Conservation (phyloP, 2,329 filamentous ascomycete species). For the Colletotrichum somersetense region DNA sequence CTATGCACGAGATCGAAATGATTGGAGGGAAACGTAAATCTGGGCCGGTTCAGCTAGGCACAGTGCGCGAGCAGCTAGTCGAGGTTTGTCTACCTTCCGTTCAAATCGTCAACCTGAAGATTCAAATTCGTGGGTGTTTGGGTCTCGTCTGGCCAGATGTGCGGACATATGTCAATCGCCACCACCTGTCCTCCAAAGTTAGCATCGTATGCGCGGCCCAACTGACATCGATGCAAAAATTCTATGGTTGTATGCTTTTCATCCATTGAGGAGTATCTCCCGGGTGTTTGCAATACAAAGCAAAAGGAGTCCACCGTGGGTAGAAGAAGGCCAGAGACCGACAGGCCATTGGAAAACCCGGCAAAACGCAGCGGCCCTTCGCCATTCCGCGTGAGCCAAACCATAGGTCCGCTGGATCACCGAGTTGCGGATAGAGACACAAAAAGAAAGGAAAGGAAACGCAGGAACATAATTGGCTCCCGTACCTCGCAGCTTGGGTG, state of each 20-base stretch:
- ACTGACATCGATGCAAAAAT: neutral
- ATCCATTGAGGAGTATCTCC: neutral
- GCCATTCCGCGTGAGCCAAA: neutral
- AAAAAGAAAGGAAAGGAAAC: neutral
- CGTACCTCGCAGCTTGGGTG: slow-evolving; percentile 75
- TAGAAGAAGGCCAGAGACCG: neutral
- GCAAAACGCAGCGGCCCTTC: neutral
- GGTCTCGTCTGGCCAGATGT: slow-evolving; percentile 73
- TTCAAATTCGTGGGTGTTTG: slow-evolving; percentile 73
- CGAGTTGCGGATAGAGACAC: neutral
- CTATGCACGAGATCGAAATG: slow-evolving; percentile 89
- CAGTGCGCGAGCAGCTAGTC: slow-evolving; percentile 44
- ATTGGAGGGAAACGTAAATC: slow-evolving; percentile 76
- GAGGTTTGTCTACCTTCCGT: slow-evolving; percentile 65
- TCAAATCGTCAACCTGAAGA: slow-evolving; percentile 80
- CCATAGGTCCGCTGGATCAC: neutral
- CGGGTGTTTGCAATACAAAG: slow-evolving; percentile 30
- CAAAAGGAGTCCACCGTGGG: neutral
- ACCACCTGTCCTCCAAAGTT: slow-evolving; percentile 66
- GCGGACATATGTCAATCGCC: slow-evolving; percentile 78
- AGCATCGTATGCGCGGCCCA: slow-evolving; percentile 23
- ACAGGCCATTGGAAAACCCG: neutral
- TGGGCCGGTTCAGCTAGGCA: slow-evolving; percentile 45
- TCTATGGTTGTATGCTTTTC: neutral
- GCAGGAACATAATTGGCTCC: neutral